Conservation (phyloP, 306 rosid species). For the Fragaria nilgerrensis region DNA sequence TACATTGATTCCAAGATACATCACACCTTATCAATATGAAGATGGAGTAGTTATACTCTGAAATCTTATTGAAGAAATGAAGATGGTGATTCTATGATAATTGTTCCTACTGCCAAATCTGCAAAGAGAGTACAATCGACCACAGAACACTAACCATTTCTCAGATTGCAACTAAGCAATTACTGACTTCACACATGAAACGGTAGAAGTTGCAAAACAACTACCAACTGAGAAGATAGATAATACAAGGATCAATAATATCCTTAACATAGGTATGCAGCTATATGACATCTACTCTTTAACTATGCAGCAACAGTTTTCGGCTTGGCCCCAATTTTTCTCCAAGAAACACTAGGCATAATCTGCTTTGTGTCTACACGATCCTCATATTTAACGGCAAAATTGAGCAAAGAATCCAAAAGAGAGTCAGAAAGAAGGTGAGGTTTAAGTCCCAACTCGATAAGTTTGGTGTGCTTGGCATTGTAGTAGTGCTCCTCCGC, state of each 20-base stretch:
- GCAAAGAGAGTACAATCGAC: background rate
- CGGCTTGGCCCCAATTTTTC: constrained; percentile 68
- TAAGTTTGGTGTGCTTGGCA: constrained; percentile 85
- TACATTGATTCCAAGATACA: background rate
- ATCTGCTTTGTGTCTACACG: constrained; percentile 87
- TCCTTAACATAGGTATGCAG: background rate
- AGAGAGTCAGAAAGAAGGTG: constrained; percentile 93
- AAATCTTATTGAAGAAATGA: background rate
- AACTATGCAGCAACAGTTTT: constrained; percentile 57
- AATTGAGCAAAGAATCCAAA: constrained; percentile 87
- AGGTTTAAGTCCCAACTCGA: constrained; percentile 86
- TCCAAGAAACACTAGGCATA: constrained; percentile 96
- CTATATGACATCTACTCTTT: constrained; percentile 2
- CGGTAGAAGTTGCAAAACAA: background rate
- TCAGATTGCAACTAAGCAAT: constrained; percentile 30
- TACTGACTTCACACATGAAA: background rate
- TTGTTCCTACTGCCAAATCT: background rate
- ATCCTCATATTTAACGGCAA: constrained; percentile 64
- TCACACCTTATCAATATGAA: background rate
- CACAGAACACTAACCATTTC: background rate
- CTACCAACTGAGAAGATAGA: background rate
- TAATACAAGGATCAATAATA: background rate
- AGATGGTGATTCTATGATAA: background rate
- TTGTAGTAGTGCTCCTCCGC: constrained; percentile 98
- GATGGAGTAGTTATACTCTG: background rate